Percentiles rank a stretch among this genome's conserved stretches.
Evolutionary conservation across 2,329 filamentous ascomycete genomes (phyloP).

Genomic region (Xylaria sp.): DNA sequence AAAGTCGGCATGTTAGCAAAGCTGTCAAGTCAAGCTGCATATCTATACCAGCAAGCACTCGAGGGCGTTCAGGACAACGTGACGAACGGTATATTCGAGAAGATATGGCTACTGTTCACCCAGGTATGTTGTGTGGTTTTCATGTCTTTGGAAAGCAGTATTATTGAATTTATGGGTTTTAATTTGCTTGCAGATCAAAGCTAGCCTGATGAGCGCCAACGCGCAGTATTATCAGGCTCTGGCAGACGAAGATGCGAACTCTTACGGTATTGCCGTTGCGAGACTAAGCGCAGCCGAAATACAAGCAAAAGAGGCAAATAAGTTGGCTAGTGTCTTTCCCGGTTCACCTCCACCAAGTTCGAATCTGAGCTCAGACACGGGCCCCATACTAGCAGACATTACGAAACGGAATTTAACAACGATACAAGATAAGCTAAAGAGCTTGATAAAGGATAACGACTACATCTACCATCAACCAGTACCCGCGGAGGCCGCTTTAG

Average conservation of each 20-base stretch:
- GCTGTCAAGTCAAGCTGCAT: constrained; percentile 88
- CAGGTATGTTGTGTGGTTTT: constrained; percentile 67
- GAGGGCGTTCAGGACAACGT: constrained; percentile 96
- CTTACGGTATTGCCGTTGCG: constrained; percentile 85
- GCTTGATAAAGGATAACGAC: constrained; percentile 91
- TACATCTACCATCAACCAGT: constrained; percentile 97
- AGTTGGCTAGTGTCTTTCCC: constrained; percentile 82
- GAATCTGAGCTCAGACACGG: constrained; percentile 85
- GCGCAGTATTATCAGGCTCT: constrained; percentile 95
- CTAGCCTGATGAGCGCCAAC: constrained; percentile 82
- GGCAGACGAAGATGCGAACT: constrained; percentile 88
- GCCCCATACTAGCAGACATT: constrained; percentile 77
- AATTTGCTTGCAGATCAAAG: constrained; percentile 70
- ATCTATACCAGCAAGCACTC: constrained; percentile 85
- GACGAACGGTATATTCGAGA: constrained; percentile 90
- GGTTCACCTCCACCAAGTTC: constrained; percentile 80
- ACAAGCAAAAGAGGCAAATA: constrained; percentile 81
- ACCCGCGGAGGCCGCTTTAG: constrained; percentile 83
- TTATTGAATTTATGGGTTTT: constrained; percentile 24
- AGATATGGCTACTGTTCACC: constrained; percentile 86
- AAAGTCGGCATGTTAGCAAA: constrained; percentile 93
- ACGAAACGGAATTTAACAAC: constrained; percentile 83
- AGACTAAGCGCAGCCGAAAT: constrained; percentile 84
- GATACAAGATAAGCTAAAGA: constrained; percentile 82
- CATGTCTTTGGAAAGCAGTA: not conserved